These are phyloP conservation scores for Polyplosphaeria fusca DNA, from an alignment of 495 filamentous ascomycete genomes.

Conservation along the genomic window DNA sequence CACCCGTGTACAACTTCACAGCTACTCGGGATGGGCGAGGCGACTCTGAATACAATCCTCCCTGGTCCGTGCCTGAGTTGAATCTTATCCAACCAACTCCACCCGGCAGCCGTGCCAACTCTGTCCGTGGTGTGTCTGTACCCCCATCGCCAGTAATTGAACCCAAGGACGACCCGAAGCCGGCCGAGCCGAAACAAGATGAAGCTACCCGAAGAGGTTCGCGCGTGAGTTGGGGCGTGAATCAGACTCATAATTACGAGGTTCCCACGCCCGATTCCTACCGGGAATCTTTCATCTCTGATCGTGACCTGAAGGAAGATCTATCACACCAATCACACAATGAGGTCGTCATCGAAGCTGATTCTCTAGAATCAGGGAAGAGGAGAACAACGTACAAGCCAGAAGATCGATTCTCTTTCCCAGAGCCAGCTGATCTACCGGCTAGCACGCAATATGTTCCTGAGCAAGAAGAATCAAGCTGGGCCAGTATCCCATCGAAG, in stretches of 20 bases:
- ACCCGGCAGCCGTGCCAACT: slow-evolving; percentile 29
- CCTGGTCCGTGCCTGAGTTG: slow-evolving; percentile 39
- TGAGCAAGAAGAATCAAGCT: slow-evolving; percentile 11
- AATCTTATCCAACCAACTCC: slow-evolving; percentile 42
- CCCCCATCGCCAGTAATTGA: slow-evolving; percentile 29
- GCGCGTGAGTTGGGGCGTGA: slow-evolving; percentile 43
- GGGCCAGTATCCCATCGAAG: slow-evolving; percentile 8
- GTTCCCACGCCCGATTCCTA: slow-evolving; percentile 38
- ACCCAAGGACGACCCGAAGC: slow-evolving; percentile 12
- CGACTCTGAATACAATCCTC: slow-evolving; percentile 1
- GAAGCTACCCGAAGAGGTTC: slow-evolving; percentile 11
- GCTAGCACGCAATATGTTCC: slow-evolving; percentile 24
- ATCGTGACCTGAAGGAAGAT: slow-evolving; percentile 20
- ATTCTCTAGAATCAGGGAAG: slow-evolving; percentile 25
- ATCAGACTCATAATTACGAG: slow-evolving; percentile 40
- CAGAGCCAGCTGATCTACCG: slow-evolving; percentile 16
- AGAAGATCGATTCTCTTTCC: slow-evolving; percentile 16
- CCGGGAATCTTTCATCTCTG: slow-evolving; percentile 33
- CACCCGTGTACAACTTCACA: slow-evolving; percentile 26
- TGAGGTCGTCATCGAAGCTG: slow-evolving; percentile 29
- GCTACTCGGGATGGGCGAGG: slow-evolving; percentile 21
- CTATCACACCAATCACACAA: slow-evolving; percentile 5
- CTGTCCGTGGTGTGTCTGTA: slow-evolving; percentile 22
- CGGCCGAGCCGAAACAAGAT: slow-evolving; percentile 9
- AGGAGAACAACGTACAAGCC: slow-evolving; percentile 11